phyloP scores from a whole-genome alignment of 208 protist genomes.

The Phytomonas francai region DNA sequence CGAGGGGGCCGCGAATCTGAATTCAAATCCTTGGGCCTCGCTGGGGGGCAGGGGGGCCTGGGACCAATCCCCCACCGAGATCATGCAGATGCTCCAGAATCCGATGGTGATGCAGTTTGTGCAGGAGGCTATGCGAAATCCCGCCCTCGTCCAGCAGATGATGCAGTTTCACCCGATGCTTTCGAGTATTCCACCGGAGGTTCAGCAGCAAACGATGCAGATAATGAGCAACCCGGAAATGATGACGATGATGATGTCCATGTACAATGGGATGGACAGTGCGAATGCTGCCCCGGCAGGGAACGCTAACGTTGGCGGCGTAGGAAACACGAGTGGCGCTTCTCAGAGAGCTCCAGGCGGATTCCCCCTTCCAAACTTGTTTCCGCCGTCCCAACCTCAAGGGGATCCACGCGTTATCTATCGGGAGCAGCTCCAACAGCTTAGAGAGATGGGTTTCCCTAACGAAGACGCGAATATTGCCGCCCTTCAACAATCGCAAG shows the following conservation, averaged over 20 bases:
- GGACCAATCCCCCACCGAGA: constrained; percentile 9
- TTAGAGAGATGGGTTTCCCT: constrained; percentile 90
- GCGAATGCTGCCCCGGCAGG: constrained; percentile 1
- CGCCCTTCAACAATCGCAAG: constrained; percentile 79
- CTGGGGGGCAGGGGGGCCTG: constrained; percentile 14
- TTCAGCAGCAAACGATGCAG: constrained; percentile 40
- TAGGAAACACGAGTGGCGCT: background rate
- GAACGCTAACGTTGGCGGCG: constrained; percentile 2
- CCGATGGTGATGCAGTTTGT: constrained; percentile 55
- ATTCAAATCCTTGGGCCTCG: constrained; percentile 12
- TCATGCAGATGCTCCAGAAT: constrained; percentile 55
- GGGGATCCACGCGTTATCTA: constrained; percentile 76
- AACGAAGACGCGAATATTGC: constrained; percentile 90
- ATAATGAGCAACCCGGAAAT: constrained; percentile 56
- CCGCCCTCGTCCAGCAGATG: constrained; percentile 57
- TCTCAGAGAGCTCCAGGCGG: constrained; percentile 2
- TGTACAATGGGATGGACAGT: constrained; percentile 16
- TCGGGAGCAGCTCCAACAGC: constrained; percentile 80
- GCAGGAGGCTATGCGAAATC: constrained; percentile 48
- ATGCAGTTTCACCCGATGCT: constrained; percentile 35
- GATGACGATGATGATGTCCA: constrained; percentile 30
- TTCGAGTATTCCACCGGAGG: constrained; percentile 30
- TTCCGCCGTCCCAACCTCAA: constrained; percentile 32
- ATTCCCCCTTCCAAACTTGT: constrained; percentile 20
- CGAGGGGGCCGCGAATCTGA: constrained; percentile 8